Conservation (phyloP, 352 stramenopile species). For the Phytophthora hibernalis region DNA sequence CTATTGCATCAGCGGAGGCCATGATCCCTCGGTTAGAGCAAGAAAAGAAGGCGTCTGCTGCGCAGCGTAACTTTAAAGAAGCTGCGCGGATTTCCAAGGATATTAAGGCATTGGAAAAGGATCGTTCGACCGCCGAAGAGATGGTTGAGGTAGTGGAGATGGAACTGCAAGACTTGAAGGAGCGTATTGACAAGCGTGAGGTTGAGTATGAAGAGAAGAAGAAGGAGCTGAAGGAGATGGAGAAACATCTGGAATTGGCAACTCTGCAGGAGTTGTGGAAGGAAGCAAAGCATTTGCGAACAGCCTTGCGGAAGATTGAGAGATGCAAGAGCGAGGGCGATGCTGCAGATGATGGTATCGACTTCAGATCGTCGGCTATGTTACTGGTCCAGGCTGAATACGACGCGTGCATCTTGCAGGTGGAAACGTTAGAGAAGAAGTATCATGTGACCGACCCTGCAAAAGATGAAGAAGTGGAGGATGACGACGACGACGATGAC, state of each 20-base stretch:
- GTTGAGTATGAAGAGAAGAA: conserved; percentile 81
- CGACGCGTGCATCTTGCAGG: conserved; percentile 67
- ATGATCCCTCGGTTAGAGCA: conserved; percentile 83
- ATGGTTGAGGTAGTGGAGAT: conserved; percentile 87
- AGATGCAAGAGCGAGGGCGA: conserved; percentile 72
- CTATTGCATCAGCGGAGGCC: conserved; percentile 79
- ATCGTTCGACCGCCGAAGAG: conserved; percentile 78
- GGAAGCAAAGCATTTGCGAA: conserved; percentile 66
- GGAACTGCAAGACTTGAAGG: conserved; percentile 81
- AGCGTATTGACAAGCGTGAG: conserved; percentile 74
- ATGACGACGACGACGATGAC: conserved; percentile 54
- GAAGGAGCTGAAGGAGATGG: conserved; percentile 73
- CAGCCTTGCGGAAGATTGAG: conserved; percentile 69
- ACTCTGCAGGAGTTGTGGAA: conserved; percentile 82
- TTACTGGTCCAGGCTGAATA: conserved; percentile 82
- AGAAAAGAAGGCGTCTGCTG: conserved; percentile 80
- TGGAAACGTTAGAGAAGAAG: conserved; percentile 74
- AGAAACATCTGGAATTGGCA: conserved; percentile 78
- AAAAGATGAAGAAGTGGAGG: conserved; percentile 62
- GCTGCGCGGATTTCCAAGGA: conserved; percentile 86
- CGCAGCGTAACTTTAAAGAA: conserved; percentile 90
- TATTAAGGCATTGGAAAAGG: conserved; percentile 88
- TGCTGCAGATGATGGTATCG: conserved; percentile 59
- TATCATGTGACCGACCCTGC: conserved; percentile 67
- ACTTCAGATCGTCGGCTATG: conserved; percentile 74